Conservation (phyloP, 345 rosid genomes). For the Eucalyptus viminalis region DNA sequence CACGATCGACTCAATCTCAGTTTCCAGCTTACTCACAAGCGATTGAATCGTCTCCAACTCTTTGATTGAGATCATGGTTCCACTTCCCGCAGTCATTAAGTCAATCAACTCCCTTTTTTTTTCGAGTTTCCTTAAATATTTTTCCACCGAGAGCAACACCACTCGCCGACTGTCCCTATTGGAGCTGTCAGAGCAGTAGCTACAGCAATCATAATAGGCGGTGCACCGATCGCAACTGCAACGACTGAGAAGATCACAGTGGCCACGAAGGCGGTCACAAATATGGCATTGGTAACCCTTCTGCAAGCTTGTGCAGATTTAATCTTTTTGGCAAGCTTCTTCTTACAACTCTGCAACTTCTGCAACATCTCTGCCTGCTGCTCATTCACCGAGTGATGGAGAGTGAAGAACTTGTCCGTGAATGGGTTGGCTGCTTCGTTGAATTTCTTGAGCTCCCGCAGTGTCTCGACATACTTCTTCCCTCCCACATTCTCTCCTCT, state of each 20-base stretch:
- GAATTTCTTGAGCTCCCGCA: slow-evolving; percentile 50
- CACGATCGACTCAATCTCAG: too few species aligned
- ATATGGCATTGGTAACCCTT: slow-evolving; percentile 60
- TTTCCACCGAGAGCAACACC: too few species aligned
- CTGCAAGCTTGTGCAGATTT: slow-evolving; percentile 49
- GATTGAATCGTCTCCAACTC: too few species aligned
- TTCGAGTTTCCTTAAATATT: too few species aligned
- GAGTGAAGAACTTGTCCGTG: slow-evolving; percentile 35
- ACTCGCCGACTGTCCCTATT: slow-evolving; percentile 15
- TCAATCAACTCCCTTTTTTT: too few species aligned
- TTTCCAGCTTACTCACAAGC: too few species aligned
- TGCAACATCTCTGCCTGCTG: slow-evolving; percentile 39
- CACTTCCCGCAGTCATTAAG: too few species aligned
- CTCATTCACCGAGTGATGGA: slow-evolving; percentile 24
- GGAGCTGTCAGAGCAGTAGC: slow-evolving; percentile 53
- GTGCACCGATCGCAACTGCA: not conserved
- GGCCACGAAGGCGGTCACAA: slow-evolving; percentile 63
- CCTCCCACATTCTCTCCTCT: slow-evolving; percentile 2
- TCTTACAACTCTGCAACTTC: slow-evolving; percentile 26
- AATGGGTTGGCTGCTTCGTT: slow-evolving; percentile 61
- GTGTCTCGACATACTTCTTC: slow-evolving; percentile 35
- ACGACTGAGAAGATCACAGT: slow-evolving; percentile 67
- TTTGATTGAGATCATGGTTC: too few species aligned
- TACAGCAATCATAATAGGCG: too few species aligned
- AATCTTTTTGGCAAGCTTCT: slow-evolving; percentile 45